Base-by-base conservation (phyloP, 768 basidiomycete species). In the Mycena epipterygia region DNA sequence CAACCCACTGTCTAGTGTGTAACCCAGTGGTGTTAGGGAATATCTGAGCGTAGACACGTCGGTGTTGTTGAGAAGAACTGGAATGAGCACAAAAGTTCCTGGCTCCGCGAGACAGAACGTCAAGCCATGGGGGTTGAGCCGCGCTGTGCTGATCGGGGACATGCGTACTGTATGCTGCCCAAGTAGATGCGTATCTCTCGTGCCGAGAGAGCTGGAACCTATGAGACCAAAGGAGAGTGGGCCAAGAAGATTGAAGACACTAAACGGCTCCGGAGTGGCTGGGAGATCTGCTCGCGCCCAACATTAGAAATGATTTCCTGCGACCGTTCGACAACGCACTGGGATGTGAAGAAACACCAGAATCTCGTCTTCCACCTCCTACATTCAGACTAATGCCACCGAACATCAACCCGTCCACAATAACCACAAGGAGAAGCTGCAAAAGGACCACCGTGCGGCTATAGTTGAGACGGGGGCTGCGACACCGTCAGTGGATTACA, bases 61-160 rank as follows among this genome's bases (percentile, higher is more conserved):
- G 12, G 97, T 96, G 80, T 97, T 97, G 83, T 98, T 98, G 79
- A 98, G 87, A 51, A 97, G 85, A 37, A 98, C 81, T 1, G 97
- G 97, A 53, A 98, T 83, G 61, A 95, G 87, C 33, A 93, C 88
- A 49, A 84, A 83, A 60, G 86, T 84, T 9, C 82, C 80, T 13
- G 84, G 81, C 23, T 84, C 77, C 2, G 92, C 84, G 23, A 97
- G 84, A 75, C 95, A 97, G 78, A 91, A 96, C 4, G 89, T 90
- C 59, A 89, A 85, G 17, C 82, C 85, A 67, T 91, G 85, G 14
- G 95, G 95, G 74, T 97, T 97, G 49, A 99, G 84, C 25, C 92
- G 91, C 5, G 96, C 97, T 3, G 96, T 98, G 78, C 96, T 95
- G 75, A 95, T 95, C 13, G 96, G 96, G 0, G 95, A 95, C 88